Conservation (phyloP, 2,329 filamentous ascomycete species). For the Beauveria pseudobassiana region DNA sequence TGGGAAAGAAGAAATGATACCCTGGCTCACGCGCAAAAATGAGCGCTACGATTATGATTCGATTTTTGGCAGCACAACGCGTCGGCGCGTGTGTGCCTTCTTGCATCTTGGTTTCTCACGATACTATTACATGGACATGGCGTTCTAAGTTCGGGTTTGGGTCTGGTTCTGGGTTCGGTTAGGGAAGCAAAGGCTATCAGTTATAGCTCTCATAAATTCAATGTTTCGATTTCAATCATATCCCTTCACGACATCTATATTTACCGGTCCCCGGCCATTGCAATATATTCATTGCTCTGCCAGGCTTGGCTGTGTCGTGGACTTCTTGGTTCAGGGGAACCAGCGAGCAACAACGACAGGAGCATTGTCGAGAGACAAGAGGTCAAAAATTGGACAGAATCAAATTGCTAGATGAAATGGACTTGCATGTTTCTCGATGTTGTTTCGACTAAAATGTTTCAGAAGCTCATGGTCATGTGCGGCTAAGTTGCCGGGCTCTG, state of each 20-base stretch:
- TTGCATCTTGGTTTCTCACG: not conserved
- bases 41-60: not conserved
- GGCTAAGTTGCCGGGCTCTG: not conserved
- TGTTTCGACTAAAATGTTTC: not conserved
- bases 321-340: not conserved
- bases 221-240: not conserved
- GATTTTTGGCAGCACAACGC: not conserved
- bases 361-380: not conserved
- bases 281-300: not conserved
- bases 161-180: no score
- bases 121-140: not conserved
- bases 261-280: no score
- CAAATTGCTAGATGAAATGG: not conserved
- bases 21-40: not conserved
- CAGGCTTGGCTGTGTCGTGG: not conserved
- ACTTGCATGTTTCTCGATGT: not conserved
- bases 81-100: not conserved
- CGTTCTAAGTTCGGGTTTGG: not conserved
- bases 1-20: conserved; percentile 30
- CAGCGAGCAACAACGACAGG: not conserved
- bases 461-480: not conserved
- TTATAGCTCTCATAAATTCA: not conserved
- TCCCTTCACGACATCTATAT: not conserved
- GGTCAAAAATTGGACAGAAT: not conserved
- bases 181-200: no score